Conservation (phyloP, 805 yeast species). For the Komagataella kurtzmanii region DNA sequence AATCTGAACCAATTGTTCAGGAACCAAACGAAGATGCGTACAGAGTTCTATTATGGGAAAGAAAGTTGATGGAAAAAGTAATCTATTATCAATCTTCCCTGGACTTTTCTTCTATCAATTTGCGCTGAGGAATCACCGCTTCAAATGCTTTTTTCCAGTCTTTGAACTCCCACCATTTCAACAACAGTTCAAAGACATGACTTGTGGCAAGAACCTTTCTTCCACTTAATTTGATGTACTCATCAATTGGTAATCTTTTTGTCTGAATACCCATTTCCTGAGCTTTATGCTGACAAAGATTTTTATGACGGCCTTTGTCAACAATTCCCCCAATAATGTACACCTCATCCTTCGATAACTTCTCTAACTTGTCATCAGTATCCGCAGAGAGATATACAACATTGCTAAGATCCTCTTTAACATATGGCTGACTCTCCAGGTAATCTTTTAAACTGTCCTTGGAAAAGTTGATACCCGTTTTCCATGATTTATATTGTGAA, state of each 20-base stretch:
- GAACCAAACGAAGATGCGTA: background rate
- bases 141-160: conserved; percentile 87
- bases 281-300: conserved; percentile 74
- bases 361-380: conserved; percentile 54
- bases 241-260: conserved; percentile 77
- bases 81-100: background rate
- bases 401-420: conserved; percentile 20
- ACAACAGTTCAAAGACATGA: conserved; percentile 82
- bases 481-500: conserved; percentile 55
- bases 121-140: conserved; percentile 75
- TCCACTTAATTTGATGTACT: conserved; percentile 71
- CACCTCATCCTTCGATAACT: conserved; percentile 53
- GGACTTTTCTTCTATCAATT: conserved; percentile 21
- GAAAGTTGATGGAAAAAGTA: background rate
- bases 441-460: conserved; percentile 22
- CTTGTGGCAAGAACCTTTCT: conserved; percentile 86
- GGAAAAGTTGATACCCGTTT: conserved; percentile 30
- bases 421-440: conserved; percentile 11
- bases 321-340: conserved; percentile 94
- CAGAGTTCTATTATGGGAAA: background rate
- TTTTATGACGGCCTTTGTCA: conserved; percentile 83
- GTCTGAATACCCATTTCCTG: conserved; percentile 54
- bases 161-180: conserved; percentile 63
- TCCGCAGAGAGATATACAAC: conserved; percentile 77
- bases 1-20: background rate